Conservation (phyloP, 192 early-diverging fungal genomes). For the Dissophora globulifera region DNA sequence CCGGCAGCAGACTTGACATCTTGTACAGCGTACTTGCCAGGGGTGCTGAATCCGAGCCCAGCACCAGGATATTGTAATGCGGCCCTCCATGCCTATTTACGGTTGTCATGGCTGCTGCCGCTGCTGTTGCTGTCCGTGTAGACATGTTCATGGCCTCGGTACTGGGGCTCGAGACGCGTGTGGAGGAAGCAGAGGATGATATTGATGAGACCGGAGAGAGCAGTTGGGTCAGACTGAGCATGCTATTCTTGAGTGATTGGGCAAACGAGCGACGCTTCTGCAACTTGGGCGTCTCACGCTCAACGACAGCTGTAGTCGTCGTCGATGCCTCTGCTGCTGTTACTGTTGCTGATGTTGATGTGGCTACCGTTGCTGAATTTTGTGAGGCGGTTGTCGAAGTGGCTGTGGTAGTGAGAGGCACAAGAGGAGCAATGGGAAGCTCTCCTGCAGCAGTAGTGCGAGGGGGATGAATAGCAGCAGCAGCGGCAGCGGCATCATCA, state of each 20-base stretch:
- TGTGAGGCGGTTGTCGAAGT: no score
- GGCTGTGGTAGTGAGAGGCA: no score
- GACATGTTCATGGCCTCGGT: not conserved
- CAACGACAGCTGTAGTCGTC: not conserved
- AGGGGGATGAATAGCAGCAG: no score
- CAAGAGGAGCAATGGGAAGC: no score
- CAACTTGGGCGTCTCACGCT: slow-evolving; percentile 10
- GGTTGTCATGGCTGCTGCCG: not conserved
- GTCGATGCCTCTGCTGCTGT: not conserved
- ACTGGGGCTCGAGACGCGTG: not conserved
- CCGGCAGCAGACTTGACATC: slow-evolving; percentile 40
- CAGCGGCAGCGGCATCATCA: no score
- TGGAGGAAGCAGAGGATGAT: not conserved
- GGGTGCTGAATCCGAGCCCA: slow-evolving; percentile 44
- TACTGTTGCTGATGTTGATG: slow-evolving; percentile 1
- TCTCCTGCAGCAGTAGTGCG: no score
- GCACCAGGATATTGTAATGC: slow-evolving; percentile 44
- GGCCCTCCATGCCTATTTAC: no score
- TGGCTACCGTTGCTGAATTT: not conserved
- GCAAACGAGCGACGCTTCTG: slow-evolving; percentile 46
- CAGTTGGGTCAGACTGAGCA: slow-evolving; percentile 31
- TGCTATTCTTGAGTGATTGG: slow-evolving; percentile 27
- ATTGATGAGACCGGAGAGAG: slow-evolving; percentile 11
- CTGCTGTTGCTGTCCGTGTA: not conserved
- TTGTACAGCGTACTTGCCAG: slow-evolving; percentile 52